Evolutionary conservation across 2,329 filamentous ascomycete genomes (phyloP), one percentile per base, ranked within the genome.

Genomic region (Aaosphaeria arxii): DNA sequence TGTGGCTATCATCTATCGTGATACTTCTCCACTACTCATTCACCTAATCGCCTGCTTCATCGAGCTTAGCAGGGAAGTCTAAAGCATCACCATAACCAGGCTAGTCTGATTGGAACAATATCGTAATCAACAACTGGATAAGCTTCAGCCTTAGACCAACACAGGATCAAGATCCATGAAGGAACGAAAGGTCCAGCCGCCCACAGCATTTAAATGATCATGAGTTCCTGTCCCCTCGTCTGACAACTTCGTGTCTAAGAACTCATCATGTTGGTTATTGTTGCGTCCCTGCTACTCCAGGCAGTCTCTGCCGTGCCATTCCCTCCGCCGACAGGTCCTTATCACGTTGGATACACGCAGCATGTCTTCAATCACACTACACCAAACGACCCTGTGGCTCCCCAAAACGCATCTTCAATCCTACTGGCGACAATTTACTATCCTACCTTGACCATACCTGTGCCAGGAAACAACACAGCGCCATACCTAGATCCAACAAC

Each of bases 311-410:
- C 43, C 32, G 43, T 45, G n/a, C 4, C 44, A 36, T 36, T 50
- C 42, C 42, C 45, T 36, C 40, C 44, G 1, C 58, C 58, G 6
- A 54, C 49, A 7, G 60, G 62, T 5, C 56, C 54, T 0, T 62
- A 61, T 42, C 44, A 58, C 11, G 61, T 64, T 3, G 58, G 58
- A 1, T 53, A 53, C 13, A 58, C 42, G 6, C 58, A 64, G 28
- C 52, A 61, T 29, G 42, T 62, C 30, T 58, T 66, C 53, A 56
- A 58, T 46, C 55, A 59, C 42, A 60, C 48, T 5, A 64, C 56
- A 0, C 51, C 36, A 4, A 52, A 63, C 29, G 60, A 64, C 40
- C 53, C 56, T 6, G 48, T 57, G 1, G 52, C 54, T 2, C 50
- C 58, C 5, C 31, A 41, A 5, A 59, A 55, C 28, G 43, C 49